Evolutionary conservation across 306 rosid genomes (phyloP), one percentile per base, ranked within the genome.

Genomic region (Echinosophora koreensis): DNA sequence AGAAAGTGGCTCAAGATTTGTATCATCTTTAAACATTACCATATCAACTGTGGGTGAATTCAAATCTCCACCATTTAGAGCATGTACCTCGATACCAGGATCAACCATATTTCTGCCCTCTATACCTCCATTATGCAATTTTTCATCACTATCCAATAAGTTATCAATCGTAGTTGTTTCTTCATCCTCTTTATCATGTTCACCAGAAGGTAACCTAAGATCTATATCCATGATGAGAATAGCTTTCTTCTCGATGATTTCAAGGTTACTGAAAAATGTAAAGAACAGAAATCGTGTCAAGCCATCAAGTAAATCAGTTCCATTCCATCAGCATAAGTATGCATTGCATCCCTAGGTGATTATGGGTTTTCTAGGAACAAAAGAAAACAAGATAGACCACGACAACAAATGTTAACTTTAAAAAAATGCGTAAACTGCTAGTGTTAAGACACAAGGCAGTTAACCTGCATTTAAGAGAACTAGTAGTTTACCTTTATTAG

Each of bases 1-100:
- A 87, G 92, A 89, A 81, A 92, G 97, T 17, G 99, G 99, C 86
- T 95, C 99, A 79, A 95, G 97, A 88, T 92, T 95, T 41, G 96
- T 28, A 28, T 28, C 98, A 70, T 95, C 97, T 82, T 92, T 92
- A 77, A 95, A 90, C 41, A 87, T 82, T 28, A 28, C 30, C 30
- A 28, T 28, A 28, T 28, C 30, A 28, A 28, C 30, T 28, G 30
- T 28, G 30, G 30, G 30, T 2, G 30, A 28, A 28, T 28, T 28
- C 86, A 90, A 83, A 86, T 88, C 91, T 73, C 92, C 98, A 5
- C 91, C 95, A 83, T 88, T 87, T 77, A 88, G 86, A 83, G 87
- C 87, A 44, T 65, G 90, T 32, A 84, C 81, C 41, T 82, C 95
- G 22, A 88, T 89, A 66, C 89, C 81, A 77, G 87, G n/a, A 47